Conservation (phyloP, 1,284 basidiomycete species). For the Cutaneotrichosporon spelunceum region DNA sequence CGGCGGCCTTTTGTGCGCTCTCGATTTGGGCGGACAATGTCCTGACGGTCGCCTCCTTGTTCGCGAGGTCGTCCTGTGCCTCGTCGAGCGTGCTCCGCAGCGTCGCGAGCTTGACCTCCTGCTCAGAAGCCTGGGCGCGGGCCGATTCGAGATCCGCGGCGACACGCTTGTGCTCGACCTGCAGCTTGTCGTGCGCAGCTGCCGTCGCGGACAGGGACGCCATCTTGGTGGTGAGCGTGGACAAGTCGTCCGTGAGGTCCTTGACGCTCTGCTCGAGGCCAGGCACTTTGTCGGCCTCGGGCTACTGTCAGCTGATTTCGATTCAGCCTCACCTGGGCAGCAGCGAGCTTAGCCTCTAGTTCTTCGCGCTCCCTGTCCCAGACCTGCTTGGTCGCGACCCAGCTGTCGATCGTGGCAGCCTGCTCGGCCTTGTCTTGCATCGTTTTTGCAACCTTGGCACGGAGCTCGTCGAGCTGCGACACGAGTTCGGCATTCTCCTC, state of each 20-base stretch:
- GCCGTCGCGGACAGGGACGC: slow-evolving; percentile 12
- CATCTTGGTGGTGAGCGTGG: slow-evolving; percentile 10
- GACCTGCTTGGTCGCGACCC: slow-evolving; percentile 31
- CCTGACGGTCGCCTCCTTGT: not conserved
- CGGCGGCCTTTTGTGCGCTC: not conserved
- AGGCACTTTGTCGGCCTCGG: slow-evolving; percentile 12
- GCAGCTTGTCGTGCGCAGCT: slow-evolving; percentile 27
- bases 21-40: slow-evolving; percentile 1
- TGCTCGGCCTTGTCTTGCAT: slow-evolving; percentile 50
- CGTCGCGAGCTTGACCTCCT: slow-evolving; percentile 16
- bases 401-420: slow-evolving; percentile 32
- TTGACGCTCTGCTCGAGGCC: slow-evolving; percentile 7
- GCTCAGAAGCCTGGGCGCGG: slow-evolving; percentile 1
- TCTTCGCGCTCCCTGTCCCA: slow-evolving; percentile 33
- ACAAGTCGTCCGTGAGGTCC: slow-evolving; percentile 10
- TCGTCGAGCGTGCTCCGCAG: slow-evolving; percentile 18
- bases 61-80: not conserved
- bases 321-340: slow-evolving; percentile 24
- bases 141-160: slow-evolving; percentile 7
- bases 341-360: slow-evolving; percentile 30
- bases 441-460: slow-evolving; percentile 43
- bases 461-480: slow-evolving; percentile 48
- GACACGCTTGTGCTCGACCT: slow-evolving; percentile 17
- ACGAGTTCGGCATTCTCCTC: slow-evolving; percentile 49
- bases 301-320: slow-evolving; percentile 10